These are phyloP conservation scores for Backusella morwellensis DNA, from an alignment of 192 early-diverging fungal species.

Conservation along the genomic window DNA sequence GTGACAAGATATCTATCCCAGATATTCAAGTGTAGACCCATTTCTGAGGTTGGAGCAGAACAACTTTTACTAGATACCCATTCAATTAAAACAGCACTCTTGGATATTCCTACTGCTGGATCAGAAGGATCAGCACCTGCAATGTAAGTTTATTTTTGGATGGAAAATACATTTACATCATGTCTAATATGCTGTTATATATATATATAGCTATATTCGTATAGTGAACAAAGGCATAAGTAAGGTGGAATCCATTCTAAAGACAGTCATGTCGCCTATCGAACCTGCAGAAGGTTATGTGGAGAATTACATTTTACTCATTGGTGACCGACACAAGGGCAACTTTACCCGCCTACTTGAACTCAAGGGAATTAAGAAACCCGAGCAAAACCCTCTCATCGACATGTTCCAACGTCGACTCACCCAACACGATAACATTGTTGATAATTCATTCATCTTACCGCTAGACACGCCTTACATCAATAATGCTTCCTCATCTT, in stretches of 20 bases:
- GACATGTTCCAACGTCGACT: constrained; percentile 52
- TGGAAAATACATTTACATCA: too few species aligned
- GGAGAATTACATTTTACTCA: constrained; percentile 87
- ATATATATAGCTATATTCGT: constrained; percentile 66
- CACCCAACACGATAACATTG: constrained; percentile 35
- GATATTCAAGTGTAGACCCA: constrained; percentile 73
- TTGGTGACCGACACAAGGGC: constrained; percentile 61
- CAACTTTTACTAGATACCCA: constrained; percentile 95
- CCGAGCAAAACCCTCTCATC: constrained; percentile 55
- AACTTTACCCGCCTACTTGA: constrained; percentile 82
- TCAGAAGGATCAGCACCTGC: constrained; percentile 53
- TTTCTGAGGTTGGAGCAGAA: constrained; percentile 94
- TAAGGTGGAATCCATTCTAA: constrained; percentile 84
- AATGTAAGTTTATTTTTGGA: constrained; percentile 43
- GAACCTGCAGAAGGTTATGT: constrained; percentile 85
- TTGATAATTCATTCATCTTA: constrained; percentile 46
- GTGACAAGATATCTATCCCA: constrained; percentile 64
- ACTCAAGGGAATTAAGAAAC: constrained; percentile 71
- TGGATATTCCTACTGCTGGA: constrained; percentile 71
- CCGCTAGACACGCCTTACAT: constrained; percentile 7
- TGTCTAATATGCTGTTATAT: not conserved
- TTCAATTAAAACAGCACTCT: constrained; percentile 80
- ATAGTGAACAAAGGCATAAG: constrained; percentile 80
- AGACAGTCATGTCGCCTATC: constrained; percentile 81
- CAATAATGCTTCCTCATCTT: not conserved